These are phyloP conservation scores for Cenococcum geophilum DNA, from an alignment of 495 filamentous ascomycete species.

Conservation along the genomic window DNA sequence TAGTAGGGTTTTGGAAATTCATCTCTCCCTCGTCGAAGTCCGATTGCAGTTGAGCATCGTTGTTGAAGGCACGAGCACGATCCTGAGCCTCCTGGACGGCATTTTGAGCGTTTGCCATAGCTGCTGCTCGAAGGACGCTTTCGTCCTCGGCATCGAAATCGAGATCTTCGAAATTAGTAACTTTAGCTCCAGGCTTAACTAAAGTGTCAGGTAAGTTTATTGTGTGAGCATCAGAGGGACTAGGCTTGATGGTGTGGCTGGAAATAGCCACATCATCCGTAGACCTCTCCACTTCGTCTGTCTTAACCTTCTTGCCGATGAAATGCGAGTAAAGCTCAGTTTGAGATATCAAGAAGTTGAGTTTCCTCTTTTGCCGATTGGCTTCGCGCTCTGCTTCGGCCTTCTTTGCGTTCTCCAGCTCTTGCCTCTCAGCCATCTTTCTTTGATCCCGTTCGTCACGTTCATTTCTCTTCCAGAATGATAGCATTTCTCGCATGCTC, in stretches of 20 bases:
- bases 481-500: slow-evolving; percentile 99
- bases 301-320: slow-evolving; percentile 98
- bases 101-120: slow-evolving; percentile 92
- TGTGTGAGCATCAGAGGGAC: slow-evolving; percentile 44
- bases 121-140: slow-evolving; percentile 68
- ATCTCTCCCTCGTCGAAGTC: slow-evolving; percentile 82
- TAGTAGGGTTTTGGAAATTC: slow-evolving; percentile 99
- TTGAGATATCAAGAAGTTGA: slow-evolving; percentile 99
- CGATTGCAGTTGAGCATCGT: slow-evolving; percentile 48
- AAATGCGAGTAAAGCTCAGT: slow-evolving; percentile 99
- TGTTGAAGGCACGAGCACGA: slow-evolving; percentile 88
- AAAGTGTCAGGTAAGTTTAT: slow-evolving; percentile 55
- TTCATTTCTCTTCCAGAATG: slow-evolving; percentile 99
- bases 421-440: slow-evolving; percentile 89
- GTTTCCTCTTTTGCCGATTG: slow-evolving; percentile 93
- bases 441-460: slow-evolving; percentile 91
- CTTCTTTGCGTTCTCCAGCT: slow-evolving; percentile 92
- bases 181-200: slow-evolving; percentile 55
- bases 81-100: slow-evolving; percentile 93
- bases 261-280: slow-evolving; percentile 70
- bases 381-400: slow-evolving; percentile 96
- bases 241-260: slow-evolving; percentile 26
- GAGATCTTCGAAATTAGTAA: slow-evolving; percentile 87
- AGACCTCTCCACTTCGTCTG: slow-evolving; percentile 80
- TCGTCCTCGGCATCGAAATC: slow-evolving; percentile 97